These are phyloP conservation scores for Pestalotiopsis sp. DNA, from an alignment of 2,329 filamentous ascomycete species.

Conservation along the genomic window DNA sequence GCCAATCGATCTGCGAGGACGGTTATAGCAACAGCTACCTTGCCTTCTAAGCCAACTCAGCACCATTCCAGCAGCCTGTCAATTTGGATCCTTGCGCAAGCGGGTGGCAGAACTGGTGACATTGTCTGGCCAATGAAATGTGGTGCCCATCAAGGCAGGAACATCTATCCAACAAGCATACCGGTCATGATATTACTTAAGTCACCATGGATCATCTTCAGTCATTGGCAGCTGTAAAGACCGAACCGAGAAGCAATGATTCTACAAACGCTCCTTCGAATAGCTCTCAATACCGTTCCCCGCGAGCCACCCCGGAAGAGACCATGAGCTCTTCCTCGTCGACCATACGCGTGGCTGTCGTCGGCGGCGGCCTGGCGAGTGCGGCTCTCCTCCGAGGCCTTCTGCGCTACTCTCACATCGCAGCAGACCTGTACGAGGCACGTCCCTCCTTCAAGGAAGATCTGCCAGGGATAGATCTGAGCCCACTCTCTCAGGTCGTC, in stretches of 20 bases:
- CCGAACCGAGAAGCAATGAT: not conserved
- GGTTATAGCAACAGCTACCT: not conserved
- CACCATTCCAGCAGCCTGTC: not conserved
- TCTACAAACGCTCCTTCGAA: not conserved
- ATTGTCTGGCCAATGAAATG: not conserved
- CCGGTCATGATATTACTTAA: not conserved
- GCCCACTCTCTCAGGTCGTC: slow-evolving; percentile 21
- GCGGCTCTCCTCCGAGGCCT: slow-evolving; percentile 29
- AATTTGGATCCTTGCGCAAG: not conserved
- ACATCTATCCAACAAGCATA: not conserved
- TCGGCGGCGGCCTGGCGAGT: slow-evolving; percentile 30
- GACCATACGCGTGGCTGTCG: slow-evolving; percentile 31
- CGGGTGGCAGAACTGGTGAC: not conserved
- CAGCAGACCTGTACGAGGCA: slow-evolving; percentile 31
- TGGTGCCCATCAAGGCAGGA: not conserved
- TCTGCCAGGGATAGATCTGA: slow-evolving; percentile 24
- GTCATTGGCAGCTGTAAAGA: not conserved
- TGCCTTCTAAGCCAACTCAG: not conserved
- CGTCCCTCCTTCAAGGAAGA: slow-evolving; percentile 27
- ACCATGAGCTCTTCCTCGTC: slow-evolving; percentile 23
- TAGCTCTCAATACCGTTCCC: not conserved
- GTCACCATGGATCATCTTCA: not conserved
- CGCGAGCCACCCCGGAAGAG: not conserved
- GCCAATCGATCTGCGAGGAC: not conserved
- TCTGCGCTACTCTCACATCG: slow-evolving; percentile 29